Evolutionary conservation across 2,329 filamentous ascomycete species (phyloP).

Genomic region (Arachnopeziza araneosa): DNA sequence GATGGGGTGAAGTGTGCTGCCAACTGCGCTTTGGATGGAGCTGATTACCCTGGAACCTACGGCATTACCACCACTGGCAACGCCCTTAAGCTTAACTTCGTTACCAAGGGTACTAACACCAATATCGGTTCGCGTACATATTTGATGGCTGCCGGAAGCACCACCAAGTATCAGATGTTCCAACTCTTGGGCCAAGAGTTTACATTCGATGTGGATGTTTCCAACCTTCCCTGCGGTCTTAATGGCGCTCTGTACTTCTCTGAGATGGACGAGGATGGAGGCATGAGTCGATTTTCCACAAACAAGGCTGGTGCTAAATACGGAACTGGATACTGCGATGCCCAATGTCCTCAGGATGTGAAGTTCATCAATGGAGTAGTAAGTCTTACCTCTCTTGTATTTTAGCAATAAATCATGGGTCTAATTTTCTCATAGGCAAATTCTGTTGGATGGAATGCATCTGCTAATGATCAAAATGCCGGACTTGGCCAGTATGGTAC

Average conservation of each 20-base stretch:
- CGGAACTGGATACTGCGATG: conserved; percentile 60
- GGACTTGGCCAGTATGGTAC: conserved; percentile 50
- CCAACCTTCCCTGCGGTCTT: conserved; percentile 61
- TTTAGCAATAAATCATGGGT: neutral
- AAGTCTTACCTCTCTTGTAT: conserved; percentile 13
- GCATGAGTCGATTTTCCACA: conserved; percentile 42
- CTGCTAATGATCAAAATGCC: conserved; percentile 45
- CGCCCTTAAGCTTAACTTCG: conserved; percentile 51
- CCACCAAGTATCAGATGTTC: conserved; percentile 60
- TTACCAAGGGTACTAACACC: conserved; percentile 41
- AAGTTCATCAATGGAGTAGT: conserved; percentile 51
- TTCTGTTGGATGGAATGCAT: conserved; percentile 45
- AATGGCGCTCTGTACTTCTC: conserved; percentile 68
- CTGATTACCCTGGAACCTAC: conserved; percentile 47
- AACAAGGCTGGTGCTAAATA: conserved; percentile 55
- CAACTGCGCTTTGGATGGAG: conserved; percentile 50
- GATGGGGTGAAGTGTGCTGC: conserved; percentile 40
- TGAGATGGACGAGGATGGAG: conserved; percentile 60
- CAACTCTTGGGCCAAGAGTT: conserved; percentile 63
- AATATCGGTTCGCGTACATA: conserved; percentile 56
- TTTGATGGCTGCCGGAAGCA: conserved; percentile 50
- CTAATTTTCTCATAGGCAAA: conserved; percentile 39
- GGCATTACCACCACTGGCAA: conserved; percentile 50
- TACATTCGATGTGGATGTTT: conserved; percentile 69
- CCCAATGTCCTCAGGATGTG: conserved; percentile 48